Percentiles rank a stretch among this genome's conserved stretches.
Evolutionary conservation across 805 yeast genomes (phyloP).

Genomic region (Candida maris): DNA sequence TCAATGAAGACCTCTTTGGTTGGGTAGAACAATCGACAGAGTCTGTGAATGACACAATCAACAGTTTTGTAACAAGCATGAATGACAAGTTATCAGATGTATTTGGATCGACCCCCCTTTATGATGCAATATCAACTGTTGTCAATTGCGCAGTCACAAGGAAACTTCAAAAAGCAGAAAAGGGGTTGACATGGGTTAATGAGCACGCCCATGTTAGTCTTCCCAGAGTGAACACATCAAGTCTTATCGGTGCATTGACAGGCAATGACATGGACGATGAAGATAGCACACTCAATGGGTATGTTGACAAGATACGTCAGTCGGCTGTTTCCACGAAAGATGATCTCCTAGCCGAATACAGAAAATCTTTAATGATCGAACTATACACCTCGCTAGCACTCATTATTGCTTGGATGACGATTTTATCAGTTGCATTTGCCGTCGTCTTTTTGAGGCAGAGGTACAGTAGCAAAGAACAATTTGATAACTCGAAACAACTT

Average conservation of each 20-base stretch:
- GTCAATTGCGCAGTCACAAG: slow-evolving; percentile 78
- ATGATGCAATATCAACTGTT: slow-evolving; percentile 57
- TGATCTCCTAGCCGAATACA: slow-evolving; percentile 32
- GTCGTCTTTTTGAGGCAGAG: slow-evolving; percentile 14
- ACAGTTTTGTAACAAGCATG: slow-evolving; percentile 53
- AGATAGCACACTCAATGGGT: slow-evolving; percentile 10
- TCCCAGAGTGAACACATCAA: slow-evolving; percentile 42
- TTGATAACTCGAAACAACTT: too few species aligned
- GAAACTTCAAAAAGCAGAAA: slow-evolving; percentile 60
- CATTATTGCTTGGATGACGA: slow-evolving; percentile 46
- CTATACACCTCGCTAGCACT: slow-evolving; percentile 43
- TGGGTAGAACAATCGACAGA: slow-evolving; percentile 57
- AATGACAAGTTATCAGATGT: slow-evolving; percentile 53
- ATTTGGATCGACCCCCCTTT: slow-evolving; percentile 68
- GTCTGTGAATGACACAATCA: slow-evolving; percentile 58
- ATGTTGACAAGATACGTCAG: slow-evolving; percentile 18
- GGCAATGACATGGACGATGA: slow-evolving; percentile 4
- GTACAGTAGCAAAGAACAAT: neutral
- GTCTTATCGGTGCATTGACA: slow-evolving; percentile 4
- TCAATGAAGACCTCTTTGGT: slow-evolving; percentile 67
- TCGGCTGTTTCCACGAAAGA: slow-evolving; percentile 25
- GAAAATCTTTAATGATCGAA: slow-evolving; percentile 40
- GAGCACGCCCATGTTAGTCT: slow-evolving; percentile 54
- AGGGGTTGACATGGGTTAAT: slow-evolving; percentile 78
- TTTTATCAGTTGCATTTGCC: slow-evolving; percentile 27